Conservation (phyloP, 2,329 filamentous ascomycete genomes). For the Trichoderma arundinaceum region DNA sequence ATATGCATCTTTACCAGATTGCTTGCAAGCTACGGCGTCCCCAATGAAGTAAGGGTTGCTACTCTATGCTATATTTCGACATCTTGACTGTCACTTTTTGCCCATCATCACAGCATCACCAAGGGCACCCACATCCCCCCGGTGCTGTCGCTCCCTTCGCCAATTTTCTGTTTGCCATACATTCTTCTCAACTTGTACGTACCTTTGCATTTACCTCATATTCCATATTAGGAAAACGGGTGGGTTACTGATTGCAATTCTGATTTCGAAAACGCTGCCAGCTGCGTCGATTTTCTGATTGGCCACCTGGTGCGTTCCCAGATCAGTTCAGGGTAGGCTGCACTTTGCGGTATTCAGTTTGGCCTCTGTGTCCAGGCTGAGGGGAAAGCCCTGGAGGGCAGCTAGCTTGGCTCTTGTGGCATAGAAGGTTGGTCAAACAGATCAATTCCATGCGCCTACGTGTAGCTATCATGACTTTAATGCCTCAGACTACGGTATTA, state of each 20-base stretch:
- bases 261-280: not conserved
- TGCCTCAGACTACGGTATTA: too few relatives aligned
- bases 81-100: not conserved
- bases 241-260: not conserved
- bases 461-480: too few relatives aligned
- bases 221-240: not conserved
- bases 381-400: not conserved
- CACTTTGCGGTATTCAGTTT: slow-evolving; percentile 40
- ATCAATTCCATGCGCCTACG: too few relatives aligned
- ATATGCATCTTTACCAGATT: too few relatives aligned
- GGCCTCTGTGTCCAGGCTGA: not conserved
- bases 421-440: too few relatives aligned
- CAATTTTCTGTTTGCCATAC: not conserved
- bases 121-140: not conserved
- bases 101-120: not conserved
- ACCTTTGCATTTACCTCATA: not conserved
- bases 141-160: not conserved
- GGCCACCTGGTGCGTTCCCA: not conserved
- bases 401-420: not conserved
- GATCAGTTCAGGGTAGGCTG: slow-evolving; percentile 31
- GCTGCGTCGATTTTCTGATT: slow-evolving; percentile 4
- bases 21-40: too few relatives aligned
- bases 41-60: not conserved
- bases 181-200: not conserved
- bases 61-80: not conserved